A percentile compares a stretch with the other conserved stretches of the same genome.
These are phyloP conservation scores for Calocybe gangraenosa DNA, from an alignment of 768 basidiomycete genomes.

Conservation along the genomic window DNA sequence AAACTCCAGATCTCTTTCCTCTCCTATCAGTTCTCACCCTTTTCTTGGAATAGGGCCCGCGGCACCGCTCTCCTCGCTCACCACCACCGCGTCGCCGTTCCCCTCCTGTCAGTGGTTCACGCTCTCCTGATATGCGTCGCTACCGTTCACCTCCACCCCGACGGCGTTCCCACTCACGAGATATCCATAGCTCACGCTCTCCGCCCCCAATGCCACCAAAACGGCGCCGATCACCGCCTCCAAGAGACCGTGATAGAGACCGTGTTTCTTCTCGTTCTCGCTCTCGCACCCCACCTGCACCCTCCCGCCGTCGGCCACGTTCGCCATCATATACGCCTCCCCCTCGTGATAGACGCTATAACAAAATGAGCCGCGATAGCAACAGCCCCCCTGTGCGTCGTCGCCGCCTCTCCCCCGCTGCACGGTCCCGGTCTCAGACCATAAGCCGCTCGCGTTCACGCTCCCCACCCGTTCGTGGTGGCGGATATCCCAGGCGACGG, in stretches of 20 bases:
- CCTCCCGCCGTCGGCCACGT: constrained; percentile 32
- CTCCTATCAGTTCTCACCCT: constrained; percentile 6
- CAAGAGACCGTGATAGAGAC: not conserved
- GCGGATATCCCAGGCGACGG: constrained; percentile 36
- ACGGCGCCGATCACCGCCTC: constrained; percentile 26
- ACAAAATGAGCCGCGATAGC: constrained; percentile 32
- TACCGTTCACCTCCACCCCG: constrained; percentile 41
- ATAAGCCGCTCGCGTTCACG: constrained; percentile 31
- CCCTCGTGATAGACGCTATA: constrained; percentile 32
- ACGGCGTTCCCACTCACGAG: constrained; percentile 35
- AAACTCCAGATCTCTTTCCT: constrained; percentile 12
- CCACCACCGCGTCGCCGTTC: constrained; percentile 48
- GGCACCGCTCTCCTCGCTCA: constrained; percentile 44
- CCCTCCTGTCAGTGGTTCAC: constrained; percentile 33
- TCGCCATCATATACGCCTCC: constrained; percentile 51
- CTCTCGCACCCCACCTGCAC: constrained; percentile 35
- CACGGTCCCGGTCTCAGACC: not conserved
- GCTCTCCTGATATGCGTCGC: constrained; percentile 35
- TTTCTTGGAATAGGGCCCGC: constrained; percentile 30
- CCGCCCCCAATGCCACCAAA: constrained; percentile 27
- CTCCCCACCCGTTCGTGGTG: constrained; percentile 29
- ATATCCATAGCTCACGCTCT: constrained; percentile 32
- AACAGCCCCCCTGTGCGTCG: constrained; percentile 54
- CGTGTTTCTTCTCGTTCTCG: constrained; percentile 42
- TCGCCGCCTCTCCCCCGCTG: constrained; percentile 35